Conservation (phyloP, 1,284 basidiomycete genomes). For the Athelia psychrophila region DNA sequence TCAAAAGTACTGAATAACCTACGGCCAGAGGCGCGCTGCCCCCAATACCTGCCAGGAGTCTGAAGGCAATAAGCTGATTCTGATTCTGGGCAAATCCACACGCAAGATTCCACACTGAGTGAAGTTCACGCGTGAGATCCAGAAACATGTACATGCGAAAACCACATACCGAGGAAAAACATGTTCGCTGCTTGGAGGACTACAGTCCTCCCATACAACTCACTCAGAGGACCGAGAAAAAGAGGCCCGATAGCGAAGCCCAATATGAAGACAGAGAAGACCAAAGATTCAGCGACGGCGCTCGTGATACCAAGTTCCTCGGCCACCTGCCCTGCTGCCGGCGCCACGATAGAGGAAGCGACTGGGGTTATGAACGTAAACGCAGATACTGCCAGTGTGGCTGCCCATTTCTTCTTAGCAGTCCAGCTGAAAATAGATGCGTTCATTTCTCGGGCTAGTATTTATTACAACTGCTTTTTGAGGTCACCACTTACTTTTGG, state of each 20-base stretch:
- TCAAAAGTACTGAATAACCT: too few relatives aligned
- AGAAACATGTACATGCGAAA: too few relatives aligned
- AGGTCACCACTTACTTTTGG: constrained; percentile 44
- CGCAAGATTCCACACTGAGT: constrained; percentile 60
- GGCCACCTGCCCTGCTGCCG: constrained; percentile 54
- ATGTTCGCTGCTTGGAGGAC: constrained; percentile 39
- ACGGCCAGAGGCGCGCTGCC: constrained; percentile 56
- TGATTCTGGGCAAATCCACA: constrained; percentile 65
- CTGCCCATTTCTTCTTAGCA: constrained; percentile 56
- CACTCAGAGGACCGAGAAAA: constrained; percentile 53
- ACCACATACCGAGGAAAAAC: constrained; percentile 27
- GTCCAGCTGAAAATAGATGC: constrained; percentile 49
- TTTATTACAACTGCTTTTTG: too few relatives aligned
- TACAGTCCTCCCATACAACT: constrained; percentile 34
- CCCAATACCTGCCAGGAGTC: constrained; percentile 62
- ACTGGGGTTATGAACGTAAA: constrained; percentile 68
- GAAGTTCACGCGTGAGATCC: too few relatives aligned
- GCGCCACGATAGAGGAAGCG: constrained; percentile 71
- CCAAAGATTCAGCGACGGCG: constrained; percentile 50
- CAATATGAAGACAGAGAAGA: constrained; percentile 66
- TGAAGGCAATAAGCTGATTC: constrained; percentile 59
- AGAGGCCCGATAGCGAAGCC: constrained; percentile 58
- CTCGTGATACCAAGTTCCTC: constrained; percentile 54
- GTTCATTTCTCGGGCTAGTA: neutral
- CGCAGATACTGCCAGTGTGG: constrained; percentile 57